Base-by-base conservation (phyloP, 306 rosid species). In the Carpinus viminea region DNA sequence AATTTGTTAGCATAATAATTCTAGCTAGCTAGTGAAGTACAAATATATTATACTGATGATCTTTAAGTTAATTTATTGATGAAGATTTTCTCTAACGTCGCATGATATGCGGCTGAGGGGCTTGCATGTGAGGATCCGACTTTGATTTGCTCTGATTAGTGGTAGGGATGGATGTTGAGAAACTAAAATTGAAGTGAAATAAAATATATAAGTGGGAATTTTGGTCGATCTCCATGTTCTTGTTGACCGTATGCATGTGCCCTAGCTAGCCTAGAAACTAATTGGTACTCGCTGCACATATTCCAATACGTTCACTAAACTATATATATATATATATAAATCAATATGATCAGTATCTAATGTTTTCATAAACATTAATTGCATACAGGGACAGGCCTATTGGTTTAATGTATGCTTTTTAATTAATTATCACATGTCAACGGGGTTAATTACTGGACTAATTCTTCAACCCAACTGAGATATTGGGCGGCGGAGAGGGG, bases 141-240 rank as follows among this genome's bases (percentile, higher is more conserved):
- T 83, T 78, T 55, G 76, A 60, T 73, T 66, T 41, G 68, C 74
- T 51, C 80, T 56, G 38, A 79, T 52, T 48, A 72, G 60, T 74
- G 24, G 38, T 1, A 21, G 72, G 57, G 5, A 76, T 34, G 8
- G 76, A 54, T 70, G 57, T 51, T 52, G 60, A 50, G 78, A 55
- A 78, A 38, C 28, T 62, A 28, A 24, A 71, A 81, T 76, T 64
- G 52, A 72, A 34, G 76, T 57, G 70, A 80, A 81, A 45, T 87
- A 86, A 81, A 81, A 68, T 79, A 66, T 78, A 46, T 54, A 69
- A 68, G 66, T 88, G 73, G 51, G 90, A 90, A 87, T 92, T 90
- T 92, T 87, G 86, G 93, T 88, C 88, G 88, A 90, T 80, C 68
- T 84, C 74, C 85, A 80, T 77, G 75, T 86, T 79, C 73, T 81